phyloP scores from a whole-genome alignment of 345 rosid genomes.

The Rhodamnia rubescens region DNA sequence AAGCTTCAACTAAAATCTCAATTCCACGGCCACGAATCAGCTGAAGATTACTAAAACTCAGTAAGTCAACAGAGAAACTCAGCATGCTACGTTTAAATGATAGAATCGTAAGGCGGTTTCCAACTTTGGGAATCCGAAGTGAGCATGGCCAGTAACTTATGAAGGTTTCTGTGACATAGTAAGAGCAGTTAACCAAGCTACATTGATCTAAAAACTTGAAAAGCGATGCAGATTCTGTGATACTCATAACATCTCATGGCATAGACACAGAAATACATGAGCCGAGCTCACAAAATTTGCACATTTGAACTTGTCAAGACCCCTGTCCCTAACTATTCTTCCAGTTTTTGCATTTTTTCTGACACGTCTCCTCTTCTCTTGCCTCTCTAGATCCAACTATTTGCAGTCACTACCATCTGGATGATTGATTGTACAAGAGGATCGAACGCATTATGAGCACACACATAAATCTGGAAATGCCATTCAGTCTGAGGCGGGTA shows the following conservation, averaged over 20 bases:
- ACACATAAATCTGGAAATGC: background rate
- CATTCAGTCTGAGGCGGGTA: background rate
- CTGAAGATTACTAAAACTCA: background rate
- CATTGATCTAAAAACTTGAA: background rate
- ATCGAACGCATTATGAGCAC: background rate
- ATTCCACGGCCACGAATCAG: background rate
- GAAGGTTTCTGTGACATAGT: background rate
- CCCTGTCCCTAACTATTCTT: background rate
- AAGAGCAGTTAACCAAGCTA: background rate
- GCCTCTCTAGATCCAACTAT: background rate
- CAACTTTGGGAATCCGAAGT: background rate
- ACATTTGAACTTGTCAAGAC: background rate
- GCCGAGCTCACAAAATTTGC: background rate
- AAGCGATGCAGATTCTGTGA: background rate
- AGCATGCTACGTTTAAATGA: background rate
- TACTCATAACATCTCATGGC: background rate
- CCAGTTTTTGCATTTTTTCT: background rate
- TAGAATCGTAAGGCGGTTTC: background rate
- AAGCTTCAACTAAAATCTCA: background rate
- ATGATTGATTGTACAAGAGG: background rate
- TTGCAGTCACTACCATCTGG: background rate
- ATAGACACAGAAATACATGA: background rate
- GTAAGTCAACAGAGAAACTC: background rate
- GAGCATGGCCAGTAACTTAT: background rate
- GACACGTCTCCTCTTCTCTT: background rate